Evolutionary conservation across 306 rosid genomes (phyloP), one percentile per base, ranked within the genome.

Genomic region (Trichosanthes cucumerina): DNA sequence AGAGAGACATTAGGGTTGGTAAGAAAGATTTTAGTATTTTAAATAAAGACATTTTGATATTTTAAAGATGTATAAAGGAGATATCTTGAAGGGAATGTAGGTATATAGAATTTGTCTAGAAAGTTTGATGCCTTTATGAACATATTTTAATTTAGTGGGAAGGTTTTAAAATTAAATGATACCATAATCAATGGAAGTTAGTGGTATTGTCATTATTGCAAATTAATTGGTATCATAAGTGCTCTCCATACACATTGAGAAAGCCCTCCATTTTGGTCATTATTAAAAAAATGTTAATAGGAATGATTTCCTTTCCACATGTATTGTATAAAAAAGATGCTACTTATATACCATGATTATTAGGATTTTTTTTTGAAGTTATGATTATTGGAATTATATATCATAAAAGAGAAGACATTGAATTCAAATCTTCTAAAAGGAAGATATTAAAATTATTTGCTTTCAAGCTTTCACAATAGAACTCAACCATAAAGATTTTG

Each of bases 191-290:
- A 43, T 74, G 78, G 44, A 74, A 18, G 47, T 28, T 52, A 73
- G 78, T 74, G 78, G 59, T 41, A 50, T 74, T 50, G 50, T 50
- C 60, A 74, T 74, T 50, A 74, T 70, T 70, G 52, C 53, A 69
- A 41, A 69, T 41, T 69, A 39, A 41, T 72, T 72, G 77, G 58
- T 33, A 2, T 72, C 59, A 72, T 26, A 46, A 41, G 41, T 71
- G 39, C 56, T 71, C 57, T 46, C 18, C 58, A 71, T 46, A 71
- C 53, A 26, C 19, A 44, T 71, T 46, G 39, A 44, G 10, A 44
- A 44, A 70, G n/a, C 34, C 54, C 52, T 71, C 76, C 77, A 71
- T 71, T 47, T 71, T 71, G 38, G 52, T 71, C 38, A 46, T 46
- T 71, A 46, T 71, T 46, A 7, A 65, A 65, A 58, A 1, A 4